phyloP scores from a whole-genome alignment of 352 stramenopile species.

The Phytophthora niederhauseri region DNA sequence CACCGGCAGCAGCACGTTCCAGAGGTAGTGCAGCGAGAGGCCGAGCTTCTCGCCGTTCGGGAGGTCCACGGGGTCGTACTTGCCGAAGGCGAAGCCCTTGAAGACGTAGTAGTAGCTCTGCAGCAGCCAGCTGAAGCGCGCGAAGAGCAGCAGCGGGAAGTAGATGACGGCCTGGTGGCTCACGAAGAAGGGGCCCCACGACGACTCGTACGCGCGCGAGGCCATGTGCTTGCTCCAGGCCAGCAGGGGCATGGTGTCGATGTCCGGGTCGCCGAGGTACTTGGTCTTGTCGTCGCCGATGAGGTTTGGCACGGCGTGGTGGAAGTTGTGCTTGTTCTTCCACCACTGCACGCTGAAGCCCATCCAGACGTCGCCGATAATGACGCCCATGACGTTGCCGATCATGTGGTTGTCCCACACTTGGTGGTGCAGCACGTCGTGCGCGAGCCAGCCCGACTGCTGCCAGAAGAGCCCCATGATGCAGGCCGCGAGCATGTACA shows the following conservation, averaged over 20 bases:
- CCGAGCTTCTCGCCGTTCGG: constrained; percentile 79
- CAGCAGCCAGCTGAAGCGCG: constrained; percentile 96
- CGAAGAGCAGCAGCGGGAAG: constrained; percentile 97
- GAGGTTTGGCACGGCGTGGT: constrained; percentile 98
- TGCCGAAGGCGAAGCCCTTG: constrained; percentile 78
- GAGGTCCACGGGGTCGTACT: constrained; percentile 90
- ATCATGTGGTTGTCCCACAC: constrained; percentile 96
- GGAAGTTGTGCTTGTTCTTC: constrained; percentile 99
- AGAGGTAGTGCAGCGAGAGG: constrained; percentile 91
- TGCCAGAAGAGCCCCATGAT: constrained; percentile 98
- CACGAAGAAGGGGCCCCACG: constrained; percentile 92
- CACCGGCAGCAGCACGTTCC: constrained; percentile 89
- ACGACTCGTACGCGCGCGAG: constrained; percentile 79
- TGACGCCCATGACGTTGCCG: constrained; percentile 93
- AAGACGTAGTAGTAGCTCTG: constrained; percentile 97
- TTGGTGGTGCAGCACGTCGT: constrained; percentile 98
- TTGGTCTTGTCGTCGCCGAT: constrained; percentile 89
- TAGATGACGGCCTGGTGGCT: constrained; percentile 95
- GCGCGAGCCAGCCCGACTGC: constrained; percentile 97
- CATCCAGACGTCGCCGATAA: constrained; percentile 98
- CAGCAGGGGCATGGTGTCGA: constrained; percentile 99
- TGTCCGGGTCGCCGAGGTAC: constrained; percentile 96
- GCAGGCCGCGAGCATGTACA: constrained; percentile 93
- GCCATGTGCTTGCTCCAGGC: constrained; percentile 98
- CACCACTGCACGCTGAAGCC: constrained; percentile 97